Percentiles rank a stretch among this genome's conserved stretches.
Evolutionary conservation across 2,329 filamentous ascomycete species (phyloP).

Genomic region (Aspergillus jensenii): DNA sequence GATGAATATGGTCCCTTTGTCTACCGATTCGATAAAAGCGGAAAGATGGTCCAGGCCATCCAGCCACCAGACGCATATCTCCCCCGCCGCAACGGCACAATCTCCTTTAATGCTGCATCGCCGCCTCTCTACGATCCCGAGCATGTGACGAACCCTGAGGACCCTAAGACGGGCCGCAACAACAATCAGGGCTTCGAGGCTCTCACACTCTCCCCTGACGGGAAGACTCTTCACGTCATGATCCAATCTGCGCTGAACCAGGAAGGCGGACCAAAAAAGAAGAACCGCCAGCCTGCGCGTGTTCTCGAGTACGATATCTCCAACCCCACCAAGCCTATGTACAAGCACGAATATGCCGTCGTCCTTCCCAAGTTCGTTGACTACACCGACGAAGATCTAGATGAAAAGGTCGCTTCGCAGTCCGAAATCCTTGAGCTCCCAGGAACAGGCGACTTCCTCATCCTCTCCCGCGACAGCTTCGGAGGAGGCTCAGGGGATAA

Average conservation of each 20-base stretch:
- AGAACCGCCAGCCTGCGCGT: slow-evolving; percentile 58
- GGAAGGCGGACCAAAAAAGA: slow-evolving; percentile 58
- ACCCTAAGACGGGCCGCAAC: slow-evolving; percentile 61
- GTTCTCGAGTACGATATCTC: slow-evolving; percentile 65
- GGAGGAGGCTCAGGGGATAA: slow-evolving; percentile 58
- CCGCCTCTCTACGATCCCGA: slow-evolving; percentile 60
- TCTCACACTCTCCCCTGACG: slow-evolving; percentile 62
- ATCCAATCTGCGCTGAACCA: slow-evolving; percentile 66
- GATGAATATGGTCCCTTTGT: slow-evolving; percentile 72
- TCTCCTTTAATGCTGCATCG: slow-evolving; percentile 64
- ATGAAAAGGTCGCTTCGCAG: slow-evolving; percentile 60
- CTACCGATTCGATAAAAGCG: slow-evolving; percentile 61
- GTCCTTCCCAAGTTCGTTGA: slow-evolving; percentile 61
- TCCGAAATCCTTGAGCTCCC: slow-evolving; percentile 67
- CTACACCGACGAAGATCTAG: slow-evolving; percentile 49
- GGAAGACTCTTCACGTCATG: slow-evolving; percentile 63
- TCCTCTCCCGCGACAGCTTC: slow-evolving; percentile 63
- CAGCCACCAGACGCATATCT: slow-evolving; percentile 64
- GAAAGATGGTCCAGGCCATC: slow-evolving; percentile 63
- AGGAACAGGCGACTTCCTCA: slow-evolving; percentile 60
- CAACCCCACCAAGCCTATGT: slow-evolving; percentile 40
- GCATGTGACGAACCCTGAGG: slow-evolving; percentile 51
- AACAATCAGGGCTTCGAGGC: slow-evolving; percentile 79
- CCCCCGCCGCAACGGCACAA: slow-evolving; percentile 60
- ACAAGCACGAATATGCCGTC: slow-evolving; percentile 65